Conservation (phyloP, 768 basidiomycete genomes). For the Trichaptum fuscoviolaceum region DNA sequence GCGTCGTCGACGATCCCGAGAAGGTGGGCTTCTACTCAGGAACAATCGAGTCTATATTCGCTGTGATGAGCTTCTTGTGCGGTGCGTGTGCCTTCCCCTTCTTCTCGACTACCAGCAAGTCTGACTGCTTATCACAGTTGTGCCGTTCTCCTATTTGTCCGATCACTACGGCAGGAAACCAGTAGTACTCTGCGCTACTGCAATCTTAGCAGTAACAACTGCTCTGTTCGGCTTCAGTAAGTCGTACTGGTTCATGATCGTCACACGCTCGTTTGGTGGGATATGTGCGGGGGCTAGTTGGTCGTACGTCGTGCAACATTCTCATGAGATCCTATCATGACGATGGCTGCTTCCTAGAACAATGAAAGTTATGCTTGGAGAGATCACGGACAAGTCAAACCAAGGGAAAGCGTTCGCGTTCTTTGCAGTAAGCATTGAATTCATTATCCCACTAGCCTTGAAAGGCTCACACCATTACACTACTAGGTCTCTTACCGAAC, state of each 20-base stretch:
- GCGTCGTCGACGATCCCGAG: constrained; percentile 18
- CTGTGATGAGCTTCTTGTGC: constrained; percentile 10
- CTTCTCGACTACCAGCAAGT: no score
- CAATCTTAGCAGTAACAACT: constrained; percentile 8
- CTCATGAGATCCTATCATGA: background rate
- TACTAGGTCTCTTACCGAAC: constrained; percentile 5
- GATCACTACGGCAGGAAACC: constrained; percentile 46
- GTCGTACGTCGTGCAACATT: background rate
- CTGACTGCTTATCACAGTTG: constrained; percentile 15
- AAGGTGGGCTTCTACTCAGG: constrained; percentile 19
- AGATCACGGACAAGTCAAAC: constrained; percentile 5
- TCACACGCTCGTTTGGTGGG: constrained; percentile 1
- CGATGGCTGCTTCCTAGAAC: background rate
- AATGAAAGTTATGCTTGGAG: constrained; percentile 1
- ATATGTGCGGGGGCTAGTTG: constrained; percentile 3
- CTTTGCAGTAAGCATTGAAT: background rate
- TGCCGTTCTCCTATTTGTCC: constrained; percentile 44
- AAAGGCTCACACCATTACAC: background rate
- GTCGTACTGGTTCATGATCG: constrained; percentile 2
- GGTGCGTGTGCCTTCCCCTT: constrained; percentile 5
- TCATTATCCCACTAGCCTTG: background rate
- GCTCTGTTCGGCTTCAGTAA: constrained; percentile 2
- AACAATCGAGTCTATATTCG: constrained; percentile 12
- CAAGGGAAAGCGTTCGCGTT: background rate
- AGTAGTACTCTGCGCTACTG: constrained; percentile 31